Evolutionary conservation across 148 eudicot species (phyloP), one percentile per base, ranked within the genome.

Genomic region (Gaultheria prostrata): DNA sequence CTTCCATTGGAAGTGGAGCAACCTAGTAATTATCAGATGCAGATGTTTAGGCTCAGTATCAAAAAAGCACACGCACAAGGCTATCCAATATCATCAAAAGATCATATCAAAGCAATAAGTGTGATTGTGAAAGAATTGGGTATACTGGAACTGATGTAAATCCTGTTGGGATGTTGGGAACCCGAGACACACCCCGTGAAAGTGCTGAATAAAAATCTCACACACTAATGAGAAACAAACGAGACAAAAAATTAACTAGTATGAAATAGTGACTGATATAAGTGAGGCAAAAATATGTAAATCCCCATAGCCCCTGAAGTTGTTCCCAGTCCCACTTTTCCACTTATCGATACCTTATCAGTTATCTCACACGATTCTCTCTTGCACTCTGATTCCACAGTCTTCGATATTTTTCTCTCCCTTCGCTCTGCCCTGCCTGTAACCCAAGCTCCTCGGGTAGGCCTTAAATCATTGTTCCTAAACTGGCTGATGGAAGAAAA

Each of bases 1-100:
- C 87, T 74, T 89, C 88, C 87, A 78, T 79, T 50, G 89, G 89
- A 57, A 79, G 71, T 15, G 84, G 77, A 78, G 86, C 17, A 35
- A 89, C 90, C 93, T 91, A 67, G 63, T 49, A 50, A 85, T 59
- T 57, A 86, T 20, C 7, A 21, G 63, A 77, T 56, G 81, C 2
- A 83, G 73, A 83, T 89, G 35, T 63, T 46, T 32, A 48, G 35
- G 35, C 15, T 28, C 14, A 24, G 30, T 2, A 63, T n/a, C 53
- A 8, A 28, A 28, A 67, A 30, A 28, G 21, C 11, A 0, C 30
- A 13, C 28, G 3, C 56, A 53, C 56, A 12, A 51, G 0, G 18
- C 18, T 1, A 67, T 67, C 33, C 72, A 67, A 28, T 61, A 67
- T 11, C 12, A 67, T 3, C 35, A 13, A 67, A 28, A 28, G 33